A percentile compares a stretch with the other conserved stretches of the same genome.
These are phyloP conservation scores for Ciborinia camelliae DNA, from an alignment of 2,329 filamentous ascomycete species.

Conservation along the genomic window DNA sequence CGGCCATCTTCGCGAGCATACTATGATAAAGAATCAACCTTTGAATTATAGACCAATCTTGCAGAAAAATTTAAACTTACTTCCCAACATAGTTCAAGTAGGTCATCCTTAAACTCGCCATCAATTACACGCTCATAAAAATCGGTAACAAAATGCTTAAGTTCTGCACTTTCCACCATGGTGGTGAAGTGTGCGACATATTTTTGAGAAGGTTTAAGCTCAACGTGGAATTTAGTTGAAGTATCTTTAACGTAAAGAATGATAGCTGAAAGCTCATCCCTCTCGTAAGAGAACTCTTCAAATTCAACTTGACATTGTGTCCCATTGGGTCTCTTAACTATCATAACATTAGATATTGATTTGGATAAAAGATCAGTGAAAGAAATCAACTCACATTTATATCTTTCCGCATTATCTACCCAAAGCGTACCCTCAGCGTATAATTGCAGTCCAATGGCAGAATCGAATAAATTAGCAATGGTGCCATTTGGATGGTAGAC, in stretches of 20 bases:
- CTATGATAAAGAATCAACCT: neutral
- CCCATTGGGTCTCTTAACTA: conserved; percentile 17
- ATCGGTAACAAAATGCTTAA: conserved; percentile 19
- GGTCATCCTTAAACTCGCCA: conserved; percentile 2
- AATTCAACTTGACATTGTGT: conserved; percentile 12
- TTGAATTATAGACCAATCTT: neutral
- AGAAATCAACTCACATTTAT: conserved; percentile 2
- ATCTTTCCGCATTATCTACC: conserved; percentile 15
- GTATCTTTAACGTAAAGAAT: conserved; percentile 14
- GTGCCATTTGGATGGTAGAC: conserved; percentile 1
- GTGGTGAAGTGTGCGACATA: conserved; percentile 7
- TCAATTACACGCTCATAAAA: conserved; percentile 14
- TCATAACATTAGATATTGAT: neutral
- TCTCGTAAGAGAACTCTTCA: conserved; percentile 13
- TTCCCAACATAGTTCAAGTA: conserved; percentile 12
- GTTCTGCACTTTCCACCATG: conserved; percentile 16
- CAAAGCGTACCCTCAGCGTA: conserved; percentile 12
- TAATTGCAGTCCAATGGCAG: neutral
- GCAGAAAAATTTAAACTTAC: neutral
- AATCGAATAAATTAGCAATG: conserved; percentile 11
- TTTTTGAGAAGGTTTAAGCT: conserved; percentile 15
- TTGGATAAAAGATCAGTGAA: neutral
- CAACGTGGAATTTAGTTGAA: conserved; percentile 10
- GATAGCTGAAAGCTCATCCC: conserved; percentile 15
- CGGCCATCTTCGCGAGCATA: conserved; percentile 15